Percentiles rank a stretch among this genome's conserved stretches.
phyloP scores from a whole-genome alignment of 129 eudicot species.

The Lonicera japonica region DNA sequence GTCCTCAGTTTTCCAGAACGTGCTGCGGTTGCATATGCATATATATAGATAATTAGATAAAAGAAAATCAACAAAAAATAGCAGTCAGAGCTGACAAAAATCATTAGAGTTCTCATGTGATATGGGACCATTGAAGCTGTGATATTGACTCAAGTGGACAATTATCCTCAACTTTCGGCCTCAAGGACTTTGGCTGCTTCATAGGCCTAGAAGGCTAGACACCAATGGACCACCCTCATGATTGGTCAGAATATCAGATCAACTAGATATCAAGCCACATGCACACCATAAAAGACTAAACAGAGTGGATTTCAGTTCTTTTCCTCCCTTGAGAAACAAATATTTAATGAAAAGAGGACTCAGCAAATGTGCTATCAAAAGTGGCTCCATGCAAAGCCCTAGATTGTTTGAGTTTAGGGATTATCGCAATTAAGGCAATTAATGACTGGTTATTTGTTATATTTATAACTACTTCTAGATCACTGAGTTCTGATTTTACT shows the following conservation, averaged over 20 bases:
- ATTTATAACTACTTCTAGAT: too few relatives aligned
- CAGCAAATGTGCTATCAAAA: too few relatives aligned
- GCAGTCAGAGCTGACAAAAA: conserved; percentile 13
- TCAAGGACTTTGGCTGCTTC: too few relatives aligned
- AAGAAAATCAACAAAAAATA: conserved; percentile 4
- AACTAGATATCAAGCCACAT: conserved; percentile 4
- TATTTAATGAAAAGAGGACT: too few relatives aligned
- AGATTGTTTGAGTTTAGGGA: too few relatives aligned
- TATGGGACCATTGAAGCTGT: conserved; percentile 10
- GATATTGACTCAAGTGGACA: conserved; percentile 15
- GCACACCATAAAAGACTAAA: not conserved
- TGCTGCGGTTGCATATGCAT: conserved; percentile 47
- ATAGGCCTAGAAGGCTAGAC: not conserved
- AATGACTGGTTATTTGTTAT: too few relatives aligned
- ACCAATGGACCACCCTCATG: conserved; percentile 13
- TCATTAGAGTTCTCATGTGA: conserved; percentile 12
- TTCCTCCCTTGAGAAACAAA: not conserved
- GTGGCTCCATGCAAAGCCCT: too few relatives aligned
- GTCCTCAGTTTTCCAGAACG: conserved; percentile 84
- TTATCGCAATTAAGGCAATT: too few relatives aligned
- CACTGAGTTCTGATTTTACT: too few relatives aligned
- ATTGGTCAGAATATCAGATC: not conserved
- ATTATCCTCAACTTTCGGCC: conserved; percentile 3
- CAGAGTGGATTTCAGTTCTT: not conserved
- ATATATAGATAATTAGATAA: conserved; percentile 2